phyloP scores from a whole-genome alignment of 768 basidiomycete genomes.

The Pleurotus giganteus region DNA sequence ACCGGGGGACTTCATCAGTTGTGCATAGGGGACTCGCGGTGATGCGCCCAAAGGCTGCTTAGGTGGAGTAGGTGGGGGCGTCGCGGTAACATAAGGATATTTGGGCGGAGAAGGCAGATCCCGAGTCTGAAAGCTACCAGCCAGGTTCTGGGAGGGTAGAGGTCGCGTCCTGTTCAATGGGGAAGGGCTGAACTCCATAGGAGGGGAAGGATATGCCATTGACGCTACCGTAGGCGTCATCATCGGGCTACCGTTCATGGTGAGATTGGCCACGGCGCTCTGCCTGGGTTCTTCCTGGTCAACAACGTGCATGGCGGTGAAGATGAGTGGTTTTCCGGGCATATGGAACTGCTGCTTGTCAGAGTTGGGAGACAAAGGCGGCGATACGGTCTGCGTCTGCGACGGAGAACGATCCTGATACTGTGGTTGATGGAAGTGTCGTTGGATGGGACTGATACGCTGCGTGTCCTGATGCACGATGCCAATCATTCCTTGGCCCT shows the following conservation, averaged over 20 bases:
- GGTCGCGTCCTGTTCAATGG: background rate
- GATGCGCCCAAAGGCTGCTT: background rate
- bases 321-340: constrained; percentile 54
- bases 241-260: background rate
- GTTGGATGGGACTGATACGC: background rate
- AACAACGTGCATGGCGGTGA: constrained; percentile 49
- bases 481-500: background rate
- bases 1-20: background rate
- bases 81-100: background rate
- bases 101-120: background rate
- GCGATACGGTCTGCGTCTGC: constrained; percentile 8
- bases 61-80: constrained; percentile 5
- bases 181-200: constrained; percentile 8
- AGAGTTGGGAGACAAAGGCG: constrained; percentile 8
- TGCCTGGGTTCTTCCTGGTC: constrained; percentile 17
- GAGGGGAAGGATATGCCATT: constrained; percentile 8
- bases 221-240: background rate
- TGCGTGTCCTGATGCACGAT: background rate
- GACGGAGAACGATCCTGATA: constrained; percentile 4
- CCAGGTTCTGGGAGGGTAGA: constrained; percentile 1
- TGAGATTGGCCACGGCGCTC: constrained; percentile 4
- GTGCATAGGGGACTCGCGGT: background rate
- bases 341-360: constrained; percentile 14
- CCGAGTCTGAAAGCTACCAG: background rate
- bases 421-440: background rate